Evolutionary conservation across 2,329 filamentous ascomycete genomes (phyloP), one percentile per base, ranked within the genome.

Genomic region (Elsinoe arachidis): DNA sequence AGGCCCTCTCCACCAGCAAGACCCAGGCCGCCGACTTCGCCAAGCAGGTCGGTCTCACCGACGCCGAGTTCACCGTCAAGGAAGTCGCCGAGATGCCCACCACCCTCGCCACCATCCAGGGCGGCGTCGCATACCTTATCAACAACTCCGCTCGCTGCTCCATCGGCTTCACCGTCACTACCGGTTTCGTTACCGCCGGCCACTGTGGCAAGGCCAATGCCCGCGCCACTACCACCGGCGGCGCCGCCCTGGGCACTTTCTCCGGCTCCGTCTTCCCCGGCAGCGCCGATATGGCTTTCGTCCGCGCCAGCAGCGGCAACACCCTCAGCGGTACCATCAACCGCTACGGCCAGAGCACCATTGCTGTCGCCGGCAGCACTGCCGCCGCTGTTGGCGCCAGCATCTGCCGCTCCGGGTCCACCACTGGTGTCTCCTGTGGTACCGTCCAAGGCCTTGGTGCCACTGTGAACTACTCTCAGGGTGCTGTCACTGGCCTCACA

Each of bases 51-150:
- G 49, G 49, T 17, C 49, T 53, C 49, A 26, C 49, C 19, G 49
- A 53, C n/a, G n/a, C 49, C 34, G 49, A 53, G 49, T 53, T 53
- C 49, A 34, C 37, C 33, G 49, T 53, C 49, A 53, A 39, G 49
- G 19, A 19, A 6, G 49, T 53, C 49, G 5, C n/a, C 9, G 33
- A 53, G 34, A 53, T 53, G 49, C 49, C 49, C 6, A 38, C 49
- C 34, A 53, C 49, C 49, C 38, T 53, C 19, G 49, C 49, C 49
- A 53, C 49, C 34, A 26, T 35, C 34, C 49, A 53, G 49, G 49
- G 49, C n/a, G 49, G 49, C 15, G 9, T 53, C 17, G 49, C 49
- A 19, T 53, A 53, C 49, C 49, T 53, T 2, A 53, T 38, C 49
- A 10, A 17, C 19, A 15, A 15, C 10, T 2, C 33, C 1, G 9